Percentiles rank a stretch among this genome's conserved stretches.
Evolutionary conservation across 371 early-diverging fungal species (phyloP).

Genomic region (Nematocida sp.): DNA sequence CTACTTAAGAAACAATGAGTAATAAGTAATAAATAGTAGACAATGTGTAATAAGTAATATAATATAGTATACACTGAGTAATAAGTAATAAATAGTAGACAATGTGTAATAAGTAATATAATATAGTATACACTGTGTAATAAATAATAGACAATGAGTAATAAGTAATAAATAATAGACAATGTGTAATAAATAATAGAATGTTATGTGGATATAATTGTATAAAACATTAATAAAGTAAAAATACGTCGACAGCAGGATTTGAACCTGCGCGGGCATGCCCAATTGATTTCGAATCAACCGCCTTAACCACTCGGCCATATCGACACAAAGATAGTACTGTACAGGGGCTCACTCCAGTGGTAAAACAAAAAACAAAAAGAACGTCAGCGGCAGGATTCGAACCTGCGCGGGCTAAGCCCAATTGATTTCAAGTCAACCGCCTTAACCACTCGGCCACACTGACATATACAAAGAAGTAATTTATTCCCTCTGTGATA

Average conservation of each 20-base stretch:
- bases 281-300: slow-evolving; percentile 62
- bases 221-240: not conserved
- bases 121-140: too few relatives aligned
- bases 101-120: too few relatives aligned
- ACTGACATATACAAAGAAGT: slow-evolving; percentile 19
- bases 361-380: not conserved
- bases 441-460: slow-evolving; percentile 64
- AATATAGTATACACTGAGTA: too few relatives aligned
- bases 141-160: too few relatives aligned
- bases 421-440: slow-evolving; percentile 60
- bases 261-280: slow-evolving; percentile 60
- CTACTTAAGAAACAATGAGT: slow-evolving; percentile 21
- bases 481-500: not conserved
- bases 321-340: slow-evolving; percentile 42
- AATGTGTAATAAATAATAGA: too few relatives aligned
- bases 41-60: too few relatives aligned
- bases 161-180: too few relatives aligned
- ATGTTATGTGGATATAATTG: too few relatives aligned
- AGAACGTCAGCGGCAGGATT: slow-evolving; percentile 60
- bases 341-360: not conserved
- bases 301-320: slow-evolving; percentile 64
- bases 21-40: too few relatives aligned
- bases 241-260: slow-evolving; percentile 61
- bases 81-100: too few relatives aligned
- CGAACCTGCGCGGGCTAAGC: slow-evolving; percentile 59